Base-by-base conservation (phyloP, 208 protist species). In the Acanthamoeba sp. region DNA sequence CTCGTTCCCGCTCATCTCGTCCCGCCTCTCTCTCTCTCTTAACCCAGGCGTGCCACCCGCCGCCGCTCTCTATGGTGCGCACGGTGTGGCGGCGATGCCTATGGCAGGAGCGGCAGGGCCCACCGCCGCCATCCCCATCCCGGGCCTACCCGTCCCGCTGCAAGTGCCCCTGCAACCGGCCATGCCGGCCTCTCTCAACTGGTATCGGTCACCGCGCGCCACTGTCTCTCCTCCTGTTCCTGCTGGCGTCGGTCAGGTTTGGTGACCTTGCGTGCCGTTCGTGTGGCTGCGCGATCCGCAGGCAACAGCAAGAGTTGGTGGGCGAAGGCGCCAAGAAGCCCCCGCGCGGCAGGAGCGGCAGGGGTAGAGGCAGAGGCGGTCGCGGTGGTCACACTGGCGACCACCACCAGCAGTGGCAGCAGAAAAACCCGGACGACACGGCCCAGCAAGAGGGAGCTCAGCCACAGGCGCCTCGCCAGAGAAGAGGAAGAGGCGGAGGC, bases 251-350 rank as follows among this genome's bases (percentile, higher is more conserved):
- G 42, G 42, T 9, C 18, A 7, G 3, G 24, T 42, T 42, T 4
- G 22, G 0, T 85, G 32, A 48, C 42, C n/a, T 27, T 40, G 66
- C n/a, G 6, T 40, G 12, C 9, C 32, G 29, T 9, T 18, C 22
- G 1, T 80, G 14, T 20, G 27, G 22, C 0, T 40, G 34, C 0
- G 1, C 40, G 5, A 80, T 27, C 40, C 10, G 1, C 50, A 59
- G 38, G 34, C 50, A 88, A 88, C 29, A 88, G n/a, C 29, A 88
- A 38, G 45, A 62, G 24, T 27, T 85, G 40, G 50, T 59, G 18
- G 34, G 24, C 14, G 78, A 88, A 62, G 55, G 55, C 66, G 66
- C 66, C 66, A 76, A 29, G n/a, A 76, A 38, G 29, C 62, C 62
- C 22, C 62, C 32, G 1, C 32, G 66, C 29, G 36, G 66, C 10